A percentile compares a stretch with the other conserved stretches of the same genome.
Conservation (phyloP, 495 filamentous ascomycete genomes). For the Rusavskia elegans region DNA sequence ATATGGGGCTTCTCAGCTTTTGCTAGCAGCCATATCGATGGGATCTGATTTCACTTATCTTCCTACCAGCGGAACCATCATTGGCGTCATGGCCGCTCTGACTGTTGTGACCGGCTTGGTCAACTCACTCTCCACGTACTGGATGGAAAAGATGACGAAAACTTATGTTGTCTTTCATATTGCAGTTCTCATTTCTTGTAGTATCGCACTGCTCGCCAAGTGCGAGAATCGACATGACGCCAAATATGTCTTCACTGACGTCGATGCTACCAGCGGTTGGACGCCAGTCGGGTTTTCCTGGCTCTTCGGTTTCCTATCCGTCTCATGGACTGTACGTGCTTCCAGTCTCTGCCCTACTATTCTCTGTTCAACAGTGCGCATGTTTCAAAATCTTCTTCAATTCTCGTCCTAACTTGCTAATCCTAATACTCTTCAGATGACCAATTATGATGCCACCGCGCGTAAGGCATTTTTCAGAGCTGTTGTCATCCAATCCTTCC, state of each 20-base stretch:
- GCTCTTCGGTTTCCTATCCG: slow-evolving; percentile 52
- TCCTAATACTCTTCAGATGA: background rate
- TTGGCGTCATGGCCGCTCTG: slow-evolving; percentile 45
- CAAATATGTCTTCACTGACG: slow-evolving; percentile 46
- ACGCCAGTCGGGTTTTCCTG: slow-evolving; percentile 47
- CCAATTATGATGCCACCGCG: slow-evolving; percentile 36
- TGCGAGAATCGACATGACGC: slow-evolving; percentile 43
- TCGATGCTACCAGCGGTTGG: slow-evolving; percentile 46
- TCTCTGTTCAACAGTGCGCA: background rate
- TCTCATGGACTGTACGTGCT: slow-evolving; percentile 47
- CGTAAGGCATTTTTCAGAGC: slow-evolving; percentile 25
- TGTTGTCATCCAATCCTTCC: too few species aligned
- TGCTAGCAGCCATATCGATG: slow-evolving; percentile 51
- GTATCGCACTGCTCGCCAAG: slow-evolving; percentile 41
- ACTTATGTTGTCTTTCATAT: slow-evolving; percentile 52
- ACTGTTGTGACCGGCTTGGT: slow-evolving; percentile 37
- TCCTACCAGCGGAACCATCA: slow-evolving; percentile 33
- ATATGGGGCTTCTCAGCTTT: slow-evolving; percentile 52
- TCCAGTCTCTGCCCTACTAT: background rate
- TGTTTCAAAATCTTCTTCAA: background rate
- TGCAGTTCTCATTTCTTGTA: slow-evolving; percentile 37
- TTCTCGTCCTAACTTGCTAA: background rate
- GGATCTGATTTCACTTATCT: slow-evolving; percentile 34
- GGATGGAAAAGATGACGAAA: slow-evolving; percentile 47
- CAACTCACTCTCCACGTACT: slow-evolving; percentile 44